Evolutionary conservation across 2,329 filamentous ascomycete genomes (phyloP).

Genomic region (Pyricularia sp.): DNA sequence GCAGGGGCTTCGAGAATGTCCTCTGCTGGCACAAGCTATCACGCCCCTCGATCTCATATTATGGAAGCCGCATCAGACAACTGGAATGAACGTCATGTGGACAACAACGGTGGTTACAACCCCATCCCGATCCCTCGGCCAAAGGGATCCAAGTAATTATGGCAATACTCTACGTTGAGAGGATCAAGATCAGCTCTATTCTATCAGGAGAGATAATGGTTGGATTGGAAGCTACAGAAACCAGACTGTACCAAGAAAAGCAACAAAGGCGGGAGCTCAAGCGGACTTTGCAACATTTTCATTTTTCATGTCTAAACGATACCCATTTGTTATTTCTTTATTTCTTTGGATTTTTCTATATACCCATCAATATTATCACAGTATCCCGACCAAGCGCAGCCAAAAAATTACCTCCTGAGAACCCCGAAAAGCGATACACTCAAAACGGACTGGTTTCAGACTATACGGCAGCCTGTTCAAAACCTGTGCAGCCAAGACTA

Average conservation of each 20-base stretch:
- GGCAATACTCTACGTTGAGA: not conserved
- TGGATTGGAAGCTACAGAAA: not conserved
- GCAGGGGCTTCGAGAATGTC: not conserved
- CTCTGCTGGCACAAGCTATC: not conserved
- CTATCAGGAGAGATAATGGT: not conserved
- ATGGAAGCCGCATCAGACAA: not conserved
- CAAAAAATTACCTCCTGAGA: no score
- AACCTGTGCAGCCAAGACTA: not conserved
- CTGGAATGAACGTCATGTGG: not conserved
- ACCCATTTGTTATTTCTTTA: not conserved
- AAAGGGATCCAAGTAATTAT: not conserved
- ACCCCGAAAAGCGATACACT: not conserved
- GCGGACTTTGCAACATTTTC: not conserved
- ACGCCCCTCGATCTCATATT: not conserved
- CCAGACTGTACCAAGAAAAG: not conserved
- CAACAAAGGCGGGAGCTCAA: not conserved
- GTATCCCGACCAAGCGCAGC: not conserved
- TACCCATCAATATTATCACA: not conserved
- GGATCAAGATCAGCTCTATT: not conserved
- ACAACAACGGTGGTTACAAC: not conserved
- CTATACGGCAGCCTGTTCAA: not conserved
- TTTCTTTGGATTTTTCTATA: not conserved
- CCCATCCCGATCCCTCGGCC: not conserved
- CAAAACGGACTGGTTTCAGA: not conserved
- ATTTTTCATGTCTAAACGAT: not conserved